Conservation (phyloP, 2,329 filamentous ascomycete species). For the Colletotrichum spinosum region DNA sequence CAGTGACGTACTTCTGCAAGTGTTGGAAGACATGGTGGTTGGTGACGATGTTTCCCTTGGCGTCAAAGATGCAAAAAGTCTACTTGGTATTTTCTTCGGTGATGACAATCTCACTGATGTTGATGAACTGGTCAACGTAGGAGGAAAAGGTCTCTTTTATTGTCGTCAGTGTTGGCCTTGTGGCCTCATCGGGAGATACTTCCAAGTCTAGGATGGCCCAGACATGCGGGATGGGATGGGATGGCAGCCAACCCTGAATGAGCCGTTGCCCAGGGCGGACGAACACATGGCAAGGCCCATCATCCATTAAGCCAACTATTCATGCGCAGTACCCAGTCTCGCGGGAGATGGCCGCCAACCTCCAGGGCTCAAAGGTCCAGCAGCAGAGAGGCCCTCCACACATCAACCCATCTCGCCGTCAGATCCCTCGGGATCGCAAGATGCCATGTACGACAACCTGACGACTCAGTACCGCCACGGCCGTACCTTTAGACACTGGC, state of each 20-base stretch:
- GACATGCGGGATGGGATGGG: constrained; percentile 26
- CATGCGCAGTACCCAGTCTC: constrained; percentile 21
- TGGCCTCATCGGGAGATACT: constrained; percentile 40
- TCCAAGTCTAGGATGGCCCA: constrained; percentile 32
- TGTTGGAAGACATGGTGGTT: constrained; percentile 26
- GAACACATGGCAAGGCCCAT: constrained; percentile 30
- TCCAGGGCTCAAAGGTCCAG: not conserved
- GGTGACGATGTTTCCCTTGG: not conserved
- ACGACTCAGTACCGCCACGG: constrained; percentile 26
- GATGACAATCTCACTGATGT: not conserved
- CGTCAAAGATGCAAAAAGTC: not conserved
- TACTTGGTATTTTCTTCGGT: not conserved
- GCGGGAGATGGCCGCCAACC: constrained; percentile 16
- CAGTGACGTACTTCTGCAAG: constrained; percentile 25
- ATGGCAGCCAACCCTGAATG: constrained; percentile 31
- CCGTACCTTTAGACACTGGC: constrained; percentile 18
- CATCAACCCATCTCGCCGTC: constrained; percentile 32
- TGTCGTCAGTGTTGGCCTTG: constrained; percentile 38
- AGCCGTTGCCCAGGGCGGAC: constrained; percentile 14
- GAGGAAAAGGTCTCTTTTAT: constrained; percentile 27
- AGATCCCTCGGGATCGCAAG: constrained; percentile 28
- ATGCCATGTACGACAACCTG: constrained; percentile 31
- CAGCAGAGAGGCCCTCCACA: constrained; percentile 9
- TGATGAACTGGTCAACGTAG: not conserved
- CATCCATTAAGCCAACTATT: constrained; percentile 20